A percentile compares a stretch with the other conserved stretches of the same genome.
phyloP scores from a whole-genome alignment of 73 alveolate genomes.

The Blepharisma stoltei region DNA sequence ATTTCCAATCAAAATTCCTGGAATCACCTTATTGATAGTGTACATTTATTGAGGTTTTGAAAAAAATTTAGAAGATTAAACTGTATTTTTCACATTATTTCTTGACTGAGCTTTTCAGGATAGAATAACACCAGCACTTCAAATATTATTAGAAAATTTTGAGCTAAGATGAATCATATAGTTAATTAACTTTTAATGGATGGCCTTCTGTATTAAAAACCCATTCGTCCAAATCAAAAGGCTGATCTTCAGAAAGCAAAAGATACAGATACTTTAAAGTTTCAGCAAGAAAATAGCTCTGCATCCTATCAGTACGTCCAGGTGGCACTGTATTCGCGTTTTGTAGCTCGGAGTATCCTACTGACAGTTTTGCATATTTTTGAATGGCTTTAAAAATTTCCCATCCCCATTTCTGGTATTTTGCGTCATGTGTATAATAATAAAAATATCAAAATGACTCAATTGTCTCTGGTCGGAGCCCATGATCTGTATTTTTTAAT shows the following conservation, averaged over 20 bases:
- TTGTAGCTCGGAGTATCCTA: neutral
- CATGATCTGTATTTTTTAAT: neutral
- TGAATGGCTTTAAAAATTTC: constrained; percentile 16
- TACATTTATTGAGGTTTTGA: no score
- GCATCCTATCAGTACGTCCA: neutral
- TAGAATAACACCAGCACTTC: no score
- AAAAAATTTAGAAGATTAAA: neutral
- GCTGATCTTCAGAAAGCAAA: constrained; percentile 6
- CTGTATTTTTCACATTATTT: neutral
- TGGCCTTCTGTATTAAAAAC: constrained; percentile 34
- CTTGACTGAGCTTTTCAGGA: no score
- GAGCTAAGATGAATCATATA: no score
- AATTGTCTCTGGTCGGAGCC: constrained; percentile 11
- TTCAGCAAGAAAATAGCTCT: constrained; percentile 14
- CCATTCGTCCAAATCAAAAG: constrained; percentile 15
- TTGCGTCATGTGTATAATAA: constrained; percentile 2
- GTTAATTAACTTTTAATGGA: constrained; percentile 13
- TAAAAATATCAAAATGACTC: constrained; percentile 12
- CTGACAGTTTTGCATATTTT: neutral
- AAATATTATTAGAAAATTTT: no score
- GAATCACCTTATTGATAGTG: neutral
- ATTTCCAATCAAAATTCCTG: neutral
- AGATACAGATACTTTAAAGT: constrained; percentile 31
- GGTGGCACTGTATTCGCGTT: constrained; percentile 3
- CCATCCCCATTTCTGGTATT: constrained; percentile 10